phyloP scores from a whole-genome alignment of 169 alveolate genomes.

The Babesia ovis region DNA sequence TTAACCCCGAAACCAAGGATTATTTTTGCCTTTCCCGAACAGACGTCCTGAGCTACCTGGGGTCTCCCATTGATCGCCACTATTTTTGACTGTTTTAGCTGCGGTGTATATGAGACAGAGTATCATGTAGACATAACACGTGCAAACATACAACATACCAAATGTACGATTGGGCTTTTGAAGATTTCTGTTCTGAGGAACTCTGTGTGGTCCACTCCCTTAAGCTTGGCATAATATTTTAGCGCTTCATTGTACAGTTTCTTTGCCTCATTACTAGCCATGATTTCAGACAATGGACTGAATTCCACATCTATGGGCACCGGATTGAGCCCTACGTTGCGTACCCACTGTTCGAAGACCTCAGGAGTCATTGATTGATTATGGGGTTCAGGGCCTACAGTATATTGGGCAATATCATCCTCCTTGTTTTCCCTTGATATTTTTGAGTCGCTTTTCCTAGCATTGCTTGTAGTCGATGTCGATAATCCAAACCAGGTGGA shows the following conservation, averaged over 20 bases:
- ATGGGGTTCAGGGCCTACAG: conserved; percentile 70
- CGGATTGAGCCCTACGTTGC: conserved; percentile 44
- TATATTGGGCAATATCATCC: conserved; percentile 38
- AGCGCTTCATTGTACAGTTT: conserved; percentile 25
- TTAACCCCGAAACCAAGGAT: conserved; percentile 52
- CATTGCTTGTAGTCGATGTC: neutral
- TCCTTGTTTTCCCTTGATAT: neutral
- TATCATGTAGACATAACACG: neutral
- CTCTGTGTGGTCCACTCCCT: conserved; percentile 14
- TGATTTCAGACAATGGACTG: conserved; percentile 22
- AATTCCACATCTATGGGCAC: conserved; percentile 58
- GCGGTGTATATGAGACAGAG: neutral
- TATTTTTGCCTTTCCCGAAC: conserved; percentile 21
- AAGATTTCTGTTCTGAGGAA: neutral
- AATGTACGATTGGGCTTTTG: neutral
- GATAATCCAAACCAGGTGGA: conserved; percentile 42
- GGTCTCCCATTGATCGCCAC: conserved; percentile 9
- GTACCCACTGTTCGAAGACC: conserved; percentile 57
- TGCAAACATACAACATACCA: conserved; percentile 10
- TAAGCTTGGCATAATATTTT: conserved; percentile 37
- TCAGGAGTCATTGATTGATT: conserved; percentile 18
- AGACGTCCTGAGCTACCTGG: conserved; percentile 32
- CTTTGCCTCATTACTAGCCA: conserved; percentile 18
- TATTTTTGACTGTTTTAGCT: conserved; percentile 40
- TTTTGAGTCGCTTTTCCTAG: neutral